phyloP scores from a whole-genome alignment of 1,284 basidiomycete genomes.

The Melampsora abietis-canadensis region DNA sequence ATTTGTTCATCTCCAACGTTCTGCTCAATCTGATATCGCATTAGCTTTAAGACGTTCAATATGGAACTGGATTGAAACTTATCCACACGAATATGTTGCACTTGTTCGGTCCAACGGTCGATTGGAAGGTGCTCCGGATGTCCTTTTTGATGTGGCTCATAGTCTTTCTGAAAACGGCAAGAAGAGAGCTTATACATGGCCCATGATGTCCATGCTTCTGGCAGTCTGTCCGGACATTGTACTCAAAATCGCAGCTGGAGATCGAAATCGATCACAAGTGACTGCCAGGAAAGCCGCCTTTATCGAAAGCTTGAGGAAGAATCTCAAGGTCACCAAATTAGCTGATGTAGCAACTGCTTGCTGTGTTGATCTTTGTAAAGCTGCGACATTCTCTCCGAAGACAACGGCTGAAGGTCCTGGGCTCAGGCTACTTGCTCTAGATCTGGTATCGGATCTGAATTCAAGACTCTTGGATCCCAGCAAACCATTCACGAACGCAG shows the following conservation, averaged over 20 bases:
- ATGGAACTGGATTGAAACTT: conserved; percentile 87
- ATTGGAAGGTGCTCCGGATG: conserved; percentile 52
- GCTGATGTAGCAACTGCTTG: conserved; percentile 69
- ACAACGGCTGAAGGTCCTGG: conserved; percentile 61
- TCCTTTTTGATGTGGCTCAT: conserved; percentile 53
- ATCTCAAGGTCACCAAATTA: conserved; percentile 51
- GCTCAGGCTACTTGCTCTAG: conserved; percentile 64
- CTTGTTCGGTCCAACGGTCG: conserved; percentile 58
- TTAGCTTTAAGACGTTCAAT: conserved; percentile 72
- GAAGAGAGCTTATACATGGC: conserved; percentile 68
- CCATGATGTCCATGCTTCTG: conserved; percentile 71
- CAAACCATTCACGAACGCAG: conserved; percentile 46
- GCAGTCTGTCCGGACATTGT: conserved; percentile 75
- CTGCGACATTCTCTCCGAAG: conserved; percentile 65
- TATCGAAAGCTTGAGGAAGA: conserved; percentile 48
- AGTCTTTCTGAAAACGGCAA: conserved; percentile 54
- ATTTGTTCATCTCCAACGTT: conserved; percentile 75
- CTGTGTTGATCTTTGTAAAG: conserved; percentile 74
- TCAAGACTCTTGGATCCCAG: conserved; percentile 48
- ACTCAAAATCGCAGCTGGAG: conserved; percentile 55
- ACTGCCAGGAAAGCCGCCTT: conserved; percentile 39
- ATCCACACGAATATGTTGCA: conserved; percentile 75
- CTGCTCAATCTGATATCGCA: conserved; percentile 70
- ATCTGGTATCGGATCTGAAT: conserved; percentile 59
- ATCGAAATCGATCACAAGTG: conserved; percentile 55